Conservation (phyloP, 768 basidiomycete genomes). For the Cystofilobasidium bisporidii region DNA sequence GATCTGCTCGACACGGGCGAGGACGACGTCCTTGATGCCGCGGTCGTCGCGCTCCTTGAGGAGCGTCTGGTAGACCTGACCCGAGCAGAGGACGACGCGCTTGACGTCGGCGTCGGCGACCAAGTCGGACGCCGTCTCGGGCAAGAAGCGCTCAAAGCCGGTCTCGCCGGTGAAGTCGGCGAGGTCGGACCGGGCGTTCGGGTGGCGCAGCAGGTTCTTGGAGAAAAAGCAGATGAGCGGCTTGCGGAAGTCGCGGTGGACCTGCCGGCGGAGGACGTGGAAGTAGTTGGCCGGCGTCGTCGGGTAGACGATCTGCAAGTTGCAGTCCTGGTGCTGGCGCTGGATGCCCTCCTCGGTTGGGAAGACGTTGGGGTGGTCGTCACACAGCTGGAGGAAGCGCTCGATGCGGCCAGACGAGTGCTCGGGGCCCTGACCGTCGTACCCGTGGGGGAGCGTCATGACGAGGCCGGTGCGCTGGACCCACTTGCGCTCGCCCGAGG, state of each 20-base stretch:
- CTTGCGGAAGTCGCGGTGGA: conserved; percentile 96
- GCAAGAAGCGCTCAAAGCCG: conserved; percentile 85
- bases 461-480: conserved; percentile 30
- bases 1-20: conserved; percentile 87
- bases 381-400: conserved; percentile 93
- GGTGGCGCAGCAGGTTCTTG: conserved; percentile 88
- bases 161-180: conserved; percentile 83
- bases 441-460: conserved; percentile 74
- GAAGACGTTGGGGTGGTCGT: conserved; percentile 88
- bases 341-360: conserved; percentile 81
- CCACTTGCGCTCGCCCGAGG: conserved; percentile 96
- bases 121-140: conserved; percentile 61
- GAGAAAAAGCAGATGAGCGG: conserved; percentile 97
- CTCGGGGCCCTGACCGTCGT: conserved; percentile 96
- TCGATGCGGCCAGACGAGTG: conserved; percentile 93
- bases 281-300: conserved; percentile 98
- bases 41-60: conserved; percentile 81
- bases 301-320: conserved; percentile 97
- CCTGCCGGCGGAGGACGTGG: conserved; percentile 94
- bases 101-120: conserved; percentile 76
- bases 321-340: conserved; percentile 96
- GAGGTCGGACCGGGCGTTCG: conserved; percentile 74
- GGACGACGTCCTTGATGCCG: conserved; percentile 81
- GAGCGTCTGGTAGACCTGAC: conserved; percentile 66
- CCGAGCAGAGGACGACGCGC: conserved; percentile 82